Percentiles rank a stretch among this genome's conserved stretches.
Conservation (phyloP, 2,329 filamentous ascomycete genomes). For the Xylaria sp. region DNA sequence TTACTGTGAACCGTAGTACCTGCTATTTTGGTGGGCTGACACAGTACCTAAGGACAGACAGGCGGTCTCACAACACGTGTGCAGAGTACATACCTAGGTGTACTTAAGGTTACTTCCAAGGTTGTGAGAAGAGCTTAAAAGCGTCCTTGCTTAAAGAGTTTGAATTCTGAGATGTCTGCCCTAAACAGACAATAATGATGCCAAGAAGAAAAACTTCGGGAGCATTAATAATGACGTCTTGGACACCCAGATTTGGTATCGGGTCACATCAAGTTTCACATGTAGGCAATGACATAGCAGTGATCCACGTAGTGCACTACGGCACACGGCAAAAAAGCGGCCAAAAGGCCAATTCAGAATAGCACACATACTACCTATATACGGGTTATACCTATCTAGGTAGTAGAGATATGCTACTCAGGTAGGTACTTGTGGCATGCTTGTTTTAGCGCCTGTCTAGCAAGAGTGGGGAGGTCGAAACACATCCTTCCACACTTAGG, state of each 20-base stretch:
- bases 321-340: constrained; percentile 20
- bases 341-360: constrained; percentile 18
- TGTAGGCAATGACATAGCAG: constrained; percentile 22
- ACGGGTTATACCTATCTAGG: background rate
- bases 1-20: background rate
- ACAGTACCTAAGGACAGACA: background rate
- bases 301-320: constrained; percentile 13
- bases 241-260: constrained; percentile 25
- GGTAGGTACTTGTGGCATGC: background rate
- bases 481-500: constrained; percentile 20
- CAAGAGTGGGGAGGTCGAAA: constrained; percentile 16
- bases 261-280: constrained; percentile 21
- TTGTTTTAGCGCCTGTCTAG: background rate
- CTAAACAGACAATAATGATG: constrained; percentile 11
- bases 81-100: background rate
- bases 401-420: background rate
- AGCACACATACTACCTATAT: background rate
- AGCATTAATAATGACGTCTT: constrained; percentile 35
- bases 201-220: constrained; percentile 20
- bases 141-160: background rate
- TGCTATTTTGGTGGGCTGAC: background rate
- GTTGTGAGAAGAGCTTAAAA: background rate
- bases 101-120: no score
- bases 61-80: background rate
- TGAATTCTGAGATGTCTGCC: background rate